These are phyloP conservation scores for Eudorina sp. DNA, from an alignment of 139 green algal genomes.

Conservation along the genomic window DNA sequence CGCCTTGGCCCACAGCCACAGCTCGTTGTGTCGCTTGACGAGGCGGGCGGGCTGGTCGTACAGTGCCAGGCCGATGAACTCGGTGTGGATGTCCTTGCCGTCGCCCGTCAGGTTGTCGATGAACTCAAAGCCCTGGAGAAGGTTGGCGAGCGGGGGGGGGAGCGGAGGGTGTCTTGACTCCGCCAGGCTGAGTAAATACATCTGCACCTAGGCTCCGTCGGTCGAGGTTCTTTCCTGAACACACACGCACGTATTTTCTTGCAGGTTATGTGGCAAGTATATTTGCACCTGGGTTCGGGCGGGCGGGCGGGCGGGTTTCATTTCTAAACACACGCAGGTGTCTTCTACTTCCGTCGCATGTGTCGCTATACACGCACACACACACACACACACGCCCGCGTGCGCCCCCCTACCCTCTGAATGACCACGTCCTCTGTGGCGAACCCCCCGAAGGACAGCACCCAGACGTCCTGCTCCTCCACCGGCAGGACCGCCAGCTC, in stretches of 20 bases:
- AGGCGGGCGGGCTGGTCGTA: constrained; percentile 48
- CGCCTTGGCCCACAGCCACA: constrained; percentile 45
- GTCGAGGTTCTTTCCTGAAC: too few species aligned
- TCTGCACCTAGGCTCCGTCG: too few species aligned
- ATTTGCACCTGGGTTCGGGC: too few species aligned
- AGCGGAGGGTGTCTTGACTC: too few species aligned
- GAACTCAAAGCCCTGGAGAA: constrained; percentile 41
- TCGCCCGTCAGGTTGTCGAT: constrained; percentile 44
- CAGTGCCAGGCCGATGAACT: constrained; percentile 39
- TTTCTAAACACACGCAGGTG: too few species aligned
- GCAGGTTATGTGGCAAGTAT: too few species aligned
- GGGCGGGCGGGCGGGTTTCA: too few species aligned
- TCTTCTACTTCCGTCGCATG: too few species aligned
- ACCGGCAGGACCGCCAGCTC: constrained; percentile 37
- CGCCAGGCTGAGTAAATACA: too few species aligned
- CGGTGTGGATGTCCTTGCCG: neutral
- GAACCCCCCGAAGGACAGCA: constrained; percentile 45
- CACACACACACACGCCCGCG: too few species aligned
- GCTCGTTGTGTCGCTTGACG: constrained; percentile 47
- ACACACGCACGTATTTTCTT: too few species aligned
- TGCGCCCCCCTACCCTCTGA: neutral
- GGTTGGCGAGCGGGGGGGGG: neutral
- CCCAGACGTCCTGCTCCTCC: constrained; percentile 46
- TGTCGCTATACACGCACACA: too few species aligned
- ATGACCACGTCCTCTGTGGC: constrained; percentile 41